phyloP scores from a whole-genome alignment of 306 rosid species.

The Prunus mongolica region DNA sequence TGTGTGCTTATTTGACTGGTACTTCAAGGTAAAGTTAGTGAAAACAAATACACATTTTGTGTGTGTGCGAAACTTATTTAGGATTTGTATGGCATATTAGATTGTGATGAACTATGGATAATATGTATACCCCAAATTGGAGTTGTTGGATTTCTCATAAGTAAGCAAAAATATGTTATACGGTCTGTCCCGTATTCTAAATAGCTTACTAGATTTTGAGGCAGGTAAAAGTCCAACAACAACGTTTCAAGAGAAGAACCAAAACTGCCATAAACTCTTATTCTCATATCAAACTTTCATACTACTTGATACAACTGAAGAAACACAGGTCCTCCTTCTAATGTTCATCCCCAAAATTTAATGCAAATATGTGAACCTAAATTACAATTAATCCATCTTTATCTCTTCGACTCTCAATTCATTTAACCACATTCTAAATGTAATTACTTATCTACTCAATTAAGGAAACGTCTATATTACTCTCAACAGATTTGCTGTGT shows the following conservation, averaged over 20 bases:
- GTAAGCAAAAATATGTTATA: not conserved
- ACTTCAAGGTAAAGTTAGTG: not conserved
- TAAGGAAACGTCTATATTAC: too few species aligned
- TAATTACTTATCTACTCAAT: too few species aligned
- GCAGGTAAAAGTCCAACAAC: not conserved
- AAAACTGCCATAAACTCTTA: not conserved
- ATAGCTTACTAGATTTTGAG: not conserved
- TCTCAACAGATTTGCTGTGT: too few species aligned
- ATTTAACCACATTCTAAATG: not conserved
- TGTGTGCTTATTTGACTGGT: not conserved
- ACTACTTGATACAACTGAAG: not conserved
- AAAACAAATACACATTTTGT: not conserved
- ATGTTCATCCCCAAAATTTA: not conserved
- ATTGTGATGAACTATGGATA: not conserved
- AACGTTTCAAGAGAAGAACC: not conserved
- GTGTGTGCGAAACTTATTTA: not conserved
- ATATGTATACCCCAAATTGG: not conserved
- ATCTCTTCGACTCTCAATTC: not conserved
- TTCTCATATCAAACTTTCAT: not conserved
- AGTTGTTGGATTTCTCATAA: not conserved
- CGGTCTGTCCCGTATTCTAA: not conserved
- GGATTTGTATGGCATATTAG: not conserved
- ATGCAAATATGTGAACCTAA: not conserved
- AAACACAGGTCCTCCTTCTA: not conserved
- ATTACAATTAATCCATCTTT: not conserved